These are phyloP conservation scores for Santalum album DNA, from an alignment of 164 flowering plant genomes.

Conservation along the genomic window DNA sequence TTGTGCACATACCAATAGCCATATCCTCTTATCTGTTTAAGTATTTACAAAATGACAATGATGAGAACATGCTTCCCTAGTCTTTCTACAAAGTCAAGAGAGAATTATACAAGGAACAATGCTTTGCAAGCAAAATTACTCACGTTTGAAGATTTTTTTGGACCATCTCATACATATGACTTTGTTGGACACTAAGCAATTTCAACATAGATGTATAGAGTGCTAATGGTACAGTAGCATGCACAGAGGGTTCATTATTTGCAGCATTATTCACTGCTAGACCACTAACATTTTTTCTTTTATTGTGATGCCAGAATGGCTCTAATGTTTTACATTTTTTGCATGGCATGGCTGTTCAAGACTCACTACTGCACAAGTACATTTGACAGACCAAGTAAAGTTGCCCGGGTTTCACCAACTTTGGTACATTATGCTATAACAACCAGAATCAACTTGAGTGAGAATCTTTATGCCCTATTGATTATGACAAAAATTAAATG, in stretches of 20 bases:
- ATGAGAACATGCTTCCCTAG: background rate
- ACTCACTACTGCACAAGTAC: too few species aligned
- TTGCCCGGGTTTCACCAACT: too few species aligned
- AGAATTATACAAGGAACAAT: background rate
- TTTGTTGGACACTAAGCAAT: too few species aligned
- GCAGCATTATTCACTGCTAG: background rate
- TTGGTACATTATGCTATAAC: too few species aligned
- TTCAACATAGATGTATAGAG: background rate
- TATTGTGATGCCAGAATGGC: too few species aligned
- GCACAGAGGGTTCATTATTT: background rate
- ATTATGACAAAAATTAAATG: too few species aligned
- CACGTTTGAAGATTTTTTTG: background rate
- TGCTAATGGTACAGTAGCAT: background rate
- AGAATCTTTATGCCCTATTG: too few species aligned
- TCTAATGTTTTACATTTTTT: too few species aligned
- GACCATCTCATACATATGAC: too few species aligned
- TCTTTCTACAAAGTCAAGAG: background rate
- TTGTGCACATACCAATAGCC: conserved; percentile 65
- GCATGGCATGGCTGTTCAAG: background rate
- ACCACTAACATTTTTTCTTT: too few species aligned
- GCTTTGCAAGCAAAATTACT: background rate
- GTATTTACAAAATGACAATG: conserved; percentile 1
- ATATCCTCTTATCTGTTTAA: conserved; percentile 69
- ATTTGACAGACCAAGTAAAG: too few species aligned
- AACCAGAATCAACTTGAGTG: too few species aligned